A percentile compares a stretch with the other conserved stretches of the same genome.
phyloP scores from a whole-genome alignment of 108 stramenopile genomes.

The Fistulifera pelliculosa region DNA sequence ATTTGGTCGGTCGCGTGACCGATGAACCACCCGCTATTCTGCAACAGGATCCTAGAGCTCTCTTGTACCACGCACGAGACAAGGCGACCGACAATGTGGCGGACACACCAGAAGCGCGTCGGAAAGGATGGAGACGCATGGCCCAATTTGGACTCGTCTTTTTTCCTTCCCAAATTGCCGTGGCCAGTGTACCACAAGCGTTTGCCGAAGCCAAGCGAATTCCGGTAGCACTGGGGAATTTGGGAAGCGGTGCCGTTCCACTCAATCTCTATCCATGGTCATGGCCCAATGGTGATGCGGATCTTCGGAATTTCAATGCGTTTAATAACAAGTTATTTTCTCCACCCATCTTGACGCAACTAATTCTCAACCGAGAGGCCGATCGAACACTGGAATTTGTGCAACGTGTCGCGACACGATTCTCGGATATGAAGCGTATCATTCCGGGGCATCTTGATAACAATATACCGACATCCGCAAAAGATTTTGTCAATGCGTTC shows the following conservation, averaged over 20 bases:
- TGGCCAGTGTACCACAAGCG: constrained; percentile 40
- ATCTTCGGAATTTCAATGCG: constrained; percentile 45
- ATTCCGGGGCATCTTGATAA: constrained; percentile 87
- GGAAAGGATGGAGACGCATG: constrained; percentile 86
- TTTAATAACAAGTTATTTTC: constrained; percentile 68
- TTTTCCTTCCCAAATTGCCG: constrained; percentile 81
- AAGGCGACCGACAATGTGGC: constrained; percentile 51
- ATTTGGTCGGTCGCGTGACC: constrained; percentile 72
- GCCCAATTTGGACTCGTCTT: constrained; percentile 87
- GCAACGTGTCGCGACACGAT: constrained; percentile 58
- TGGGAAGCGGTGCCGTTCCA: constrained; percentile 71
- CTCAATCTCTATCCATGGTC: constrained; percentile 70
- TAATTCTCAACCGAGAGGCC: constrained; percentile 83
- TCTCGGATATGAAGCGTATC: constrained; percentile 66
- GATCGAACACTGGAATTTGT: constrained; percentile 64
- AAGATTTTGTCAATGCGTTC: constrained; percentile 78
- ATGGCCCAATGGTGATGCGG: constrained; percentile 56
- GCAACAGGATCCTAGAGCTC: constrained; percentile 63
- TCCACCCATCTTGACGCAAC: constrained; percentile 86
- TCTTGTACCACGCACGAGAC: constrained; percentile 86
- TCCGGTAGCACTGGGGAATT: constrained; percentile 34
- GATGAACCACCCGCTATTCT: constrained; percentile 68
- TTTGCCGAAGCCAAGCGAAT: constrained; percentile 32
- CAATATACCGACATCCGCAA: constrained; percentile 37
- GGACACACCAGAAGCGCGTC: constrained; percentile 49